phyloP scores from a whole-genome alignment of 306 rosid genomes.

The Lathyrus tuberosus region DNA sequence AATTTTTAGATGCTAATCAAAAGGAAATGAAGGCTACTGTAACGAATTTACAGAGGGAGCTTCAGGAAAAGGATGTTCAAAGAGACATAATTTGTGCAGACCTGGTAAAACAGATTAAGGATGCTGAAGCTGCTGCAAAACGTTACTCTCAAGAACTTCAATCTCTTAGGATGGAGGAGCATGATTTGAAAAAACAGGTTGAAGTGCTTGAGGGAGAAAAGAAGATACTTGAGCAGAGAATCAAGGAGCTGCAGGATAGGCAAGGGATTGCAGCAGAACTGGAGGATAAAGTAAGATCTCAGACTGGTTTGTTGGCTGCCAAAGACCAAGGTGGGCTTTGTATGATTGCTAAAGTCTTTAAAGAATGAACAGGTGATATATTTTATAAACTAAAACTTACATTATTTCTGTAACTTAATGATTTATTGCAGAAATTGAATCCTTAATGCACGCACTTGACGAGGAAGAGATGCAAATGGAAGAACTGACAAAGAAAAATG shows the following conservation, averaged over 20 bases:
- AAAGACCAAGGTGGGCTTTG: conserved; percentile 82
- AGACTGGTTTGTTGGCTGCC: conserved; percentile 62
- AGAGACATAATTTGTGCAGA: conserved; percentile 82
- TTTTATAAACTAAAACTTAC: conserved; percentile 23
- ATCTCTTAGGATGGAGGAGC: conserved; percentile 58
- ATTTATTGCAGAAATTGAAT: conserved; percentile 79
- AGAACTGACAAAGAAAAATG: conserved; percentile 60
- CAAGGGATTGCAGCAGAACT: conserved; percentile 60
- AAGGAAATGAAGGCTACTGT: conserved; percentile 76
- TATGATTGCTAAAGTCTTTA: conserved; percentile 29
- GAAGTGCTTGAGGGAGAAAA: conserved; percentile 60
- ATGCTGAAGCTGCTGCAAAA: conserved; percentile 71
- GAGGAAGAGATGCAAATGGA: conserved; percentile 96
- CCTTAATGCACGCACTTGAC: conserved; percentile 91
- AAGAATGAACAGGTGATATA: conserved; percentile 25
- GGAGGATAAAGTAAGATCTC: conserved; percentile 67
- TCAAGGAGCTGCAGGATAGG: conserved; percentile 59
- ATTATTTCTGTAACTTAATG: conserved; percentile 33
- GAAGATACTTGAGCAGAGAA: conserved; percentile 62
- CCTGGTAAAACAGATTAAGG: conserved; percentile 84
- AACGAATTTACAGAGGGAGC: conserved; percentile 78
- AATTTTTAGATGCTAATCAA: conserved; percentile 58
- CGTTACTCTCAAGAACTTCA: conserved; percentile 69
- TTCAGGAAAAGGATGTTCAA: conserved; percentile 91
- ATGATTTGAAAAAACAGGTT: conserved; percentile 61